Evolutionary conservation across 1,284 basidiomycete species (phyloP).

Genomic region (Austropuccinia psidii): DNA sequence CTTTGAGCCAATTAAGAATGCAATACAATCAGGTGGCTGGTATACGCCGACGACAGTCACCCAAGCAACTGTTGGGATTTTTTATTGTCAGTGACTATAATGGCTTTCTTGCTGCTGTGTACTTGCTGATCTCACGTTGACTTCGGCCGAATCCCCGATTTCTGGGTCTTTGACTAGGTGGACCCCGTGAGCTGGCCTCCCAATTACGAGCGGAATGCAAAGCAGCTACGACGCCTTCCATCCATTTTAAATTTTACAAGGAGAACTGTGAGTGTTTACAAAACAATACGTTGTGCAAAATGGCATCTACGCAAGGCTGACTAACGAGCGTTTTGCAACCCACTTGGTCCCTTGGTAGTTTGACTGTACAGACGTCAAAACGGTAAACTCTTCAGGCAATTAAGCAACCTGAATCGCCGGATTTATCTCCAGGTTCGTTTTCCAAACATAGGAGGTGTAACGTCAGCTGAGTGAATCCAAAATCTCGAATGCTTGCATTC

Average conservation of each 20-base stretch:
- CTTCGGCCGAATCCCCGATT: neutral
- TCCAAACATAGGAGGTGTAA: too few species aligned
- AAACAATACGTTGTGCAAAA: too few species aligned
- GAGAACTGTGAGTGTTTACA: slow-evolving; percentile 46
- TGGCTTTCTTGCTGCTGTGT: neutral
- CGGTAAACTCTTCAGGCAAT: too few species aligned
- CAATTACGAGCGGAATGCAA: slow-evolving; percentile 63
- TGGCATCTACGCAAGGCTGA: too few species aligned
- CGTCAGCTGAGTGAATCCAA: too few species aligned
- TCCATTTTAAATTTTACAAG: slow-evolving; percentile 72
- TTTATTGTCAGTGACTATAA: slow-evolving; percentile 5
- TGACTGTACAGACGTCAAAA: too few species aligned
- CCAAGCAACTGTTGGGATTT: slow-evolving; percentile 68
- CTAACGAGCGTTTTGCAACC: too few species aligned
- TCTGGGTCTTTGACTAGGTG: neutral
- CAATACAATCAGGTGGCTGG: slow-evolving; percentile 14
- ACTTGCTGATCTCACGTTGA: neutral
- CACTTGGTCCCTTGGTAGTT: too few species aligned
- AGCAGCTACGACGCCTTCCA: slow-evolving; percentile 54
- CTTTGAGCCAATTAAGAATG: slow-evolving; percentile 7
- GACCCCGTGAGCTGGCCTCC: slow-evolving; percentile 61
- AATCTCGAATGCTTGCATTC: too few species aligned
- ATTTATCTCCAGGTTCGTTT: too few species aligned
- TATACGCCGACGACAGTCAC: slow-evolving; percentile 46
- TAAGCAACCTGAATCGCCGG: too few species aligned